Conservation (phyloP, 2,329 filamentous ascomycete genomes). For the Trichoderma harzianum region DNA sequence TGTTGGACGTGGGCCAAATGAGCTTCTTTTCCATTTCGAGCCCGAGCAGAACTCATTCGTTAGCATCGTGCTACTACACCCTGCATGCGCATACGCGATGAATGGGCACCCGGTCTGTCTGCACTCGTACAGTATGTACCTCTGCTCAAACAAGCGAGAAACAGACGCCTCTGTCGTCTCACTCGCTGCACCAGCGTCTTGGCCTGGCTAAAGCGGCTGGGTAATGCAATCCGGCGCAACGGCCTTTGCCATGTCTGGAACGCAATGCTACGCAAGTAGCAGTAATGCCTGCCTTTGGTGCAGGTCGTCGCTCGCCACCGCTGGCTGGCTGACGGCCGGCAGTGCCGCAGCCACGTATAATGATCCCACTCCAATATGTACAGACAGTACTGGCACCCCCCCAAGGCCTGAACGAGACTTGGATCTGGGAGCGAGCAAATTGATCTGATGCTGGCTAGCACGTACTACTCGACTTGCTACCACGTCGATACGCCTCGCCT, state of each 20-base stretch:
- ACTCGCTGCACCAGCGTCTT: slow-evolving; percentile 3
- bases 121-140: background rate
- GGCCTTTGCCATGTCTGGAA: slow-evolving; percentile 10
- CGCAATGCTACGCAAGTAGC: slow-evolving; percentile 7
- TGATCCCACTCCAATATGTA: background rate
- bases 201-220: slow-evolving; percentile 6
- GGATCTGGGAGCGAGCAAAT: background rate
- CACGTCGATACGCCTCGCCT: background rate
- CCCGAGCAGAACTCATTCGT: background rate
- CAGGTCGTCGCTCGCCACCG: slow-evolving; percentile 1
- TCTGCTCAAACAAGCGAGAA: slow-evolving; percentile 2
- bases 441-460: background rate
- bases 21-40: background rate
- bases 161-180: background rate
- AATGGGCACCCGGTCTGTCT: background rate
- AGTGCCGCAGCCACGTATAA: slow-evolving; percentile 6
- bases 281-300: background rate
- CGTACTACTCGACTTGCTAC: background rate
- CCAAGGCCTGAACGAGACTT: background rate
- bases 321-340: slow-evolving; percentile 12
- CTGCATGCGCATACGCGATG: background rate
- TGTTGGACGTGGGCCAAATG: background rate
- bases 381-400: background rate
- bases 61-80: background rate
- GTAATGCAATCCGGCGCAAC: background rate